Percentiles rank a stretch among this genome's conserved stretches.
These are phyloP conservation scores for Xylaria sp. DNA, from an alignment of 2,329 filamentous ascomycete species.

Conservation along the genomic window DNA sequence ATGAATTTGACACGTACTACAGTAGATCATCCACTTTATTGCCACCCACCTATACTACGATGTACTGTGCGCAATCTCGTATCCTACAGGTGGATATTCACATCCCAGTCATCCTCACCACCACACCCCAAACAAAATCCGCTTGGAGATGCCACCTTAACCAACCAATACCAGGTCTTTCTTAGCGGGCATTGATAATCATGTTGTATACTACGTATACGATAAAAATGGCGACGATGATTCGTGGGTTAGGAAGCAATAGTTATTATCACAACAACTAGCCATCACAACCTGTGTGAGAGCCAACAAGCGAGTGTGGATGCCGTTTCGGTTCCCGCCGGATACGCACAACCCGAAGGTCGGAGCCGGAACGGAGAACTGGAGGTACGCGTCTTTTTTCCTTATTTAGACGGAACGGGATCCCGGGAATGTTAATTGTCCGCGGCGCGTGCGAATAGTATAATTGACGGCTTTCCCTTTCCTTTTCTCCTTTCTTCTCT, in stretches of 20 bases:
- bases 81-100: constrained; percentile 2
- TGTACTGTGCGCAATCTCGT: background rate
- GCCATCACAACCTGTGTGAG: background rate
- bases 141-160: background rate
- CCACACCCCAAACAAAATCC: background rate
- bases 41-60: background rate
- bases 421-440: background rate
- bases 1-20: background rate
- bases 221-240: background rate
- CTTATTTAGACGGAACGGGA: background rate
- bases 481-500: too few relatives aligned
- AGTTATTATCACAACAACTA: background rate
- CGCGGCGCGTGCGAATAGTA: background rate
- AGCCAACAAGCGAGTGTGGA: background rate
- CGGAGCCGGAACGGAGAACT: constrained; percentile 3
- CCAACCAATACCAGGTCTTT: constrained; percentile 1
- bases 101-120: background rate
- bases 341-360: background rate
- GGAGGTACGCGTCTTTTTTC: background rate
- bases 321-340: background rate
- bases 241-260: background rate
- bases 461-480: background rate
- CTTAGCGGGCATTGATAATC: background rate
- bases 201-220: background rate
- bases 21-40: background rate